Percentiles rank a stretch among this genome's conserved stretches.
phyloP scores from a whole-genome alignment of 306 rosid species.

The Pterocarpus santalinus region DNA sequence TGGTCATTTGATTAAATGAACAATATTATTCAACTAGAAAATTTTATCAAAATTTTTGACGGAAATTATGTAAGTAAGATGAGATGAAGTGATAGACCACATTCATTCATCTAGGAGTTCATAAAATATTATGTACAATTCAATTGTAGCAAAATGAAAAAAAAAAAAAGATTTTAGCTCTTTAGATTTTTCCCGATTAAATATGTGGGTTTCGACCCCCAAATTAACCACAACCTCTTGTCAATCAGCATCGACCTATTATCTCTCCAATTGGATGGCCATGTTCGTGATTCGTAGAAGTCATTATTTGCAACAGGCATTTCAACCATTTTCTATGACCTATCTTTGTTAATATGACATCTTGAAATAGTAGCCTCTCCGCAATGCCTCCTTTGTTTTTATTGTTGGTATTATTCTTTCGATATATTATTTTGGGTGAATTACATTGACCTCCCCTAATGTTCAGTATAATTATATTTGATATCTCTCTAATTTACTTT shows the following conservation, averaged over 20 bases:
- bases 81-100: no score
- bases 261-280: constrained; percentile 19
- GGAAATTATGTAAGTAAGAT: no score
- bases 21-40: no score
- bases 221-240: not conserved
- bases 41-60: no score
- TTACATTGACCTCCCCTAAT: no score
- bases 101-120: no score
- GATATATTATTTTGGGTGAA: constrained; percentile 6
- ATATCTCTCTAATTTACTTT: no score
- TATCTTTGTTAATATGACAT: not conserved
- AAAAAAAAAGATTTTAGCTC: no score
- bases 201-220: not conserved
- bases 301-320: not conserved
- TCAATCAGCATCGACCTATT: not conserved
- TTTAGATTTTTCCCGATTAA: no score
- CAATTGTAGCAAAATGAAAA: no score
- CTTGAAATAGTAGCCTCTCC: not conserved
- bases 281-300: constrained; percentile 7
- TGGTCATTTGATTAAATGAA: not conserved
- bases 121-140: no score
- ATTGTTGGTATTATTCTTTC: constrained; percentile 39
- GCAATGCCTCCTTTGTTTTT: constrained; percentile 46
- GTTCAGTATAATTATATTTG: no score
- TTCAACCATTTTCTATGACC: constrained; percentile 30